Evolutionary conservation across 1,139 yeast species (phyloP).

Genomic region (Lodderomyces parapsilosis): DNA sequence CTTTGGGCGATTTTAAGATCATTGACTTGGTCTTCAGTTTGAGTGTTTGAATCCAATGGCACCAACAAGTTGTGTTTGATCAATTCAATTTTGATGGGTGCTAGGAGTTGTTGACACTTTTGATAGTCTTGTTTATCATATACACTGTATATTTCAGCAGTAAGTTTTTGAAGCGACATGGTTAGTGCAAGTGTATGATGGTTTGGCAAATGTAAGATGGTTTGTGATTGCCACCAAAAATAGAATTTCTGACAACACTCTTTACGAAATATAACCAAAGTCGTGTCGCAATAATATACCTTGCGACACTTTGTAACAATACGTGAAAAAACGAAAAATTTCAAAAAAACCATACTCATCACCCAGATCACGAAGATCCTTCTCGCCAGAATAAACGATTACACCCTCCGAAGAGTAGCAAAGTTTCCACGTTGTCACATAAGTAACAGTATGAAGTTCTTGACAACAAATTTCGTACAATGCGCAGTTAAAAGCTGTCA

Average conservation of each 20-base stretch:
- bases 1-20: conserved; percentile 80
- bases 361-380: too few species aligned
- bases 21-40: conserved; percentile 45
- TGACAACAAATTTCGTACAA: conserved; percentile 92
- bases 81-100: conserved; percentile 74
- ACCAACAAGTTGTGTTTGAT: conserved; percentile 75
- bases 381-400: too few species aligned
- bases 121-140: conserved; percentile 63
- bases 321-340: too few species aligned
- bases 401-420: too few species aligned
- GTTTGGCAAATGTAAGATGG: not conserved
- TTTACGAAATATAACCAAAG: too few species aligned
- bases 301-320: too few species aligned
- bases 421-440: too few species aligned
- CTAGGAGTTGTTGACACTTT: conserved; percentile 59
- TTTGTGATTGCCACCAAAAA: not conserved
- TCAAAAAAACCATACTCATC: too few species aligned
- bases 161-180: conserved; percentile 52
- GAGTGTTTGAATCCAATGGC: conserved; percentile 50
- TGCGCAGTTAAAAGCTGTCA: conserved; percentile 89
- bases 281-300: too few species aligned
- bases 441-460: conserved; percentile 66
- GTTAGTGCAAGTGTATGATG: not conserved
- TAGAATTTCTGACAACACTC: too few species aligned
- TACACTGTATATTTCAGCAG: conserved; percentile 63